Evolutionary conservation across 2,329 filamentous ascomycete species (phyloP).

Genomic region (Colletotrichum graminicola): DNA sequence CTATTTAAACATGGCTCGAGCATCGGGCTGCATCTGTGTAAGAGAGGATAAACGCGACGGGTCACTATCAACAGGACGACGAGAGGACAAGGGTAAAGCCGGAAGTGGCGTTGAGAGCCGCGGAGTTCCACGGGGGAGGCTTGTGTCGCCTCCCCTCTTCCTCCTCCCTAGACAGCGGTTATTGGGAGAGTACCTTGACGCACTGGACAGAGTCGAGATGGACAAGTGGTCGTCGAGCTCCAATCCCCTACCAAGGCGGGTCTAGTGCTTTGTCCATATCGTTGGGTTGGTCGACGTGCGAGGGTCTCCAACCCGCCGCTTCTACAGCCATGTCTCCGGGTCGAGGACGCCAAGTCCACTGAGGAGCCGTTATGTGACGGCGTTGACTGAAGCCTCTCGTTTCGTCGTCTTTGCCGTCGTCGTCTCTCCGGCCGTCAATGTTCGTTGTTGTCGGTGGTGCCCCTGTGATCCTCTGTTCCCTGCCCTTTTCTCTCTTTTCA

Average conservation of each 20-base stretch:
- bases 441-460: conserved; percentile 2
- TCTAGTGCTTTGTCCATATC: not conserved
- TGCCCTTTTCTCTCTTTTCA: not conserved
- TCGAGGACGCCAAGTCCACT: not conserved
- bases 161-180: not conserved
- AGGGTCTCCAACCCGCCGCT: not conserved
- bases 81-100: not conserved
- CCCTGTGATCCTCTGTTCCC: not conserved
- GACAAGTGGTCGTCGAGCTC: not conserved
- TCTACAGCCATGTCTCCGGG: not conserved
- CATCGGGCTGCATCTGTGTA: not conserved
- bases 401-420: too few species aligned
- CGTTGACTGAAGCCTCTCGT: not conserved
- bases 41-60: not conserved
- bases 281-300: not conserved
- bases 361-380: not conserved
- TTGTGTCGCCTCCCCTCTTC: not conserved
- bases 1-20: not conserved
- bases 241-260: not conserved
- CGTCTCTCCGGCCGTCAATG: not conserved
- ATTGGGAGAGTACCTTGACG: not conserved
- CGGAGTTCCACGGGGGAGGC: not conserved
- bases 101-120: not conserved
- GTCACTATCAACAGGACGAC: not conserved
- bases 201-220: not conserved